Conservation (phyloP, 2,329 filamentous ascomycete genomes). For the Fusarium sp. region DNA sequence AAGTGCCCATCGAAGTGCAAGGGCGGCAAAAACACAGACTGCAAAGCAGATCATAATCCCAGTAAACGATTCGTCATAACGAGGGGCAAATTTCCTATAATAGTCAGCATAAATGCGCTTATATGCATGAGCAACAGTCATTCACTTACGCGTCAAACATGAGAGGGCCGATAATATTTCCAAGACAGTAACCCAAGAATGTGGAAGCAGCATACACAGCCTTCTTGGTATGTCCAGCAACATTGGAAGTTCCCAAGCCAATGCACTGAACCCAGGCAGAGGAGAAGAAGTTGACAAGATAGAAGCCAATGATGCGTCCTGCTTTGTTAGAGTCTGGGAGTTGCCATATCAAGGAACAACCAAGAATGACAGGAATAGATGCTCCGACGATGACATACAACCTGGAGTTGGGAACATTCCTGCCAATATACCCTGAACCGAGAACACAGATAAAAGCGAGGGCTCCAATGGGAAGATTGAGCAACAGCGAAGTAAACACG, state of each 20-base stretch:
- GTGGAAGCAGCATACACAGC: not conserved
- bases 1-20: not conserved
- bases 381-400: not conserved
- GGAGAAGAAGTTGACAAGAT: not conserved
- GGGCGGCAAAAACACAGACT: not conserved
- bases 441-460: not conserved
- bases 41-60: not conserved
- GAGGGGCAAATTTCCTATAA: not conserved
- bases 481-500: not conserved
- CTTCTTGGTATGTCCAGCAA: not conserved
- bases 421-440: not conserved
- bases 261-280: not conserved
- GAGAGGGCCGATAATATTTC: not conserved
- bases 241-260: not conserved
- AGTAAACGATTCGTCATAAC: not conserved
- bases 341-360: not conserved
- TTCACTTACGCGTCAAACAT: not conserved
- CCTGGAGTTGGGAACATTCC: not conserved
- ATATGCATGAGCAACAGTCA: fast-evolving
- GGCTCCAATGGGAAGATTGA: not conserved
- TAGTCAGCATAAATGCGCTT: not conserved
- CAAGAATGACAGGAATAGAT: not conserved
- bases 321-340: not conserved
- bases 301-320: not conserved
- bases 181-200: not conserved